Evolutionary conservation across 306 rosid species (phyloP).

Genomic region (Mucuna pruriens): DNA sequence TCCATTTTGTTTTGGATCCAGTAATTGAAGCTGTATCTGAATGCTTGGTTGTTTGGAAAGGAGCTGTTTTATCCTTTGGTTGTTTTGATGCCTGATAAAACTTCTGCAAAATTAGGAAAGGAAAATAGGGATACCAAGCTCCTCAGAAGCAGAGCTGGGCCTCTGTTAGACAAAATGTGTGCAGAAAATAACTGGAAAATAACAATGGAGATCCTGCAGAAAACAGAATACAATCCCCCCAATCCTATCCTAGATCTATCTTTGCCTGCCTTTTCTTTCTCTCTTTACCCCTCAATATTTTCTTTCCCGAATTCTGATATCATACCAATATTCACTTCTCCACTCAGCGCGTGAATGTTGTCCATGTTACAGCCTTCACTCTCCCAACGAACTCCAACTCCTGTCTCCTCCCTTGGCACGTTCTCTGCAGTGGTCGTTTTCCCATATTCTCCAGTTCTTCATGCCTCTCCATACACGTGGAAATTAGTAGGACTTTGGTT

Average conservation of each 20-base stretch:
- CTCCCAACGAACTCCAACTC: background rate
- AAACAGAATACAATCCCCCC: background rate
- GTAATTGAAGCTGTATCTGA: background rate
- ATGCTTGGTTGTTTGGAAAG: slow-evolving; percentile 12
- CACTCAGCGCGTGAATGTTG: background rate
- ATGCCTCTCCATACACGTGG: background rate
- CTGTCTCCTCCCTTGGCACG: background rate
- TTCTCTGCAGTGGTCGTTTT: background rate
- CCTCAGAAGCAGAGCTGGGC: background rate
- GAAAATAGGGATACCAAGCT: background rate
- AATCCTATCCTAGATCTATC: background rate
- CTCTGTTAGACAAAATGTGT: background rate
- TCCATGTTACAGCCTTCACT: background rate
- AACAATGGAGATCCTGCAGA: background rate
- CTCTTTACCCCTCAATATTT: background rate
- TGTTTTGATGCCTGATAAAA: background rate
- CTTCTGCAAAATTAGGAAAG: background rate
- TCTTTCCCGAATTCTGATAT: background rate
- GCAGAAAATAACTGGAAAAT: background rate
- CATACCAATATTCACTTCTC: background rate
- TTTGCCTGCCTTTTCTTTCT: background rate
- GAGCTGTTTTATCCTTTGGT: background rate
- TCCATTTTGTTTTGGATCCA: background rate
- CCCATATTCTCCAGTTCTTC: background rate
- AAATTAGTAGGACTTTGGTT: background rate